Conservation (phyloP, 495 filamentous ascomycete genomes). For the Trichodelitschia bisporula region DNA sequence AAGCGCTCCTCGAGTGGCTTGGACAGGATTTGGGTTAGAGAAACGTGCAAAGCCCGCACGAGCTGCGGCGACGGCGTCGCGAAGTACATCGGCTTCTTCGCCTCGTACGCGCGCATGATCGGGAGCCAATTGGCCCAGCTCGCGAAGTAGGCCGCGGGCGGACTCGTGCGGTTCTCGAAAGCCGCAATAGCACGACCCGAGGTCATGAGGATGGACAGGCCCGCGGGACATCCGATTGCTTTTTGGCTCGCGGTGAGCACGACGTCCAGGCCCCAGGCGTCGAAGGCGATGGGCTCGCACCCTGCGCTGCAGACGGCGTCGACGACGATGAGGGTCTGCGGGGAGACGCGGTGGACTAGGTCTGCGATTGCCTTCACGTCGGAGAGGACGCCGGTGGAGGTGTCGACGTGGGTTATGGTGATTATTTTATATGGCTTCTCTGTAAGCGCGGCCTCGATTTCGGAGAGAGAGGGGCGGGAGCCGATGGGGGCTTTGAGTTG, state of each 20-base stretch:
- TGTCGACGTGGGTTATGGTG: conserved; percentile 93
- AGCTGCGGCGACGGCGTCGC: conserved; percentile 90
- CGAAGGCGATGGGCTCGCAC: conserved; percentile 85
- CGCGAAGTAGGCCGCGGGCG: conserved; percentile 70
- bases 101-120: conserved; percentile 97
- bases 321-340: conserved; percentile 71
- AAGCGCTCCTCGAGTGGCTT: conserved; percentile 58
- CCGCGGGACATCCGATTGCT: conserved; percentile 84
- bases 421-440: conserved; percentile 77
- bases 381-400: conserved; percentile 80
- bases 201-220: conserved; percentile 76
- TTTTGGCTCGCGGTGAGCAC: conserved; percentile 91
- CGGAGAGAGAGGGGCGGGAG: conserved; percentile 60
- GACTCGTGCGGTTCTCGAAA: conserved; percentile 55
- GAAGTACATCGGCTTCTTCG: conserved; percentile 90
- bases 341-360: conserved; percentile 62
- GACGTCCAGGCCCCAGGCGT: conserved; percentile 80
- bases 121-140: conserved; percentile 94
- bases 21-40: conserved; percentile 65
- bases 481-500: conserved; percentile 78
- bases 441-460: conserved; percentile 67
- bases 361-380: conserved; percentile 68
- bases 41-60: conserved; percentile 79
- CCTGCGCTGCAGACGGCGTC: conserved; percentile 96
- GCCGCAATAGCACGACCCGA: conserved; percentile 69